Evolutionary conservation across 2,329 filamentous ascomycete genomes (phyloP).

Genomic region (Penicillium sp.): DNA sequence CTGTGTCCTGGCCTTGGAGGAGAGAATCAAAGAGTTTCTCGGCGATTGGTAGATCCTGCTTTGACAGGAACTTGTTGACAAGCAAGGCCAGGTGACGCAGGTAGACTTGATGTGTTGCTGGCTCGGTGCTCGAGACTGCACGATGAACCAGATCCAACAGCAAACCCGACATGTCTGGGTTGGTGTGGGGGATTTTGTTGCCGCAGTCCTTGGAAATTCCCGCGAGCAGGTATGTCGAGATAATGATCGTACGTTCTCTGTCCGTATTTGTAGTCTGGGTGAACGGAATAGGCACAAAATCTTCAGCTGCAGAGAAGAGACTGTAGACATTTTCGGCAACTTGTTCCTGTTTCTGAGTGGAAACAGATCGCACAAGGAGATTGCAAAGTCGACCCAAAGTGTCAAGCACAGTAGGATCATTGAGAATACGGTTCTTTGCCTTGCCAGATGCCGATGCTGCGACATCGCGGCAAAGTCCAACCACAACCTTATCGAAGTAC

Average conservation of each 20-base stretch:
- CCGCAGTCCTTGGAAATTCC: constrained; percentile 47
- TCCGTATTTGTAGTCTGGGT: constrained; percentile 32
- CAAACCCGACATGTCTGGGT: constrained; percentile 34
- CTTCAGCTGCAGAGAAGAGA: constrained; percentile 47
- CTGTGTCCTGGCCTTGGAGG: constrained; percentile 20
- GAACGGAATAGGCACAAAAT: constrained; percentile 40
- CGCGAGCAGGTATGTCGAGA: constrained; percentile 59
- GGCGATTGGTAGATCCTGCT: constrained; percentile 33
- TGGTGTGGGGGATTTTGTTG: constrained; percentile 32
- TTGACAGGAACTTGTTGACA: constrained; percentile 44
- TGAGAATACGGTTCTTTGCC: constrained; percentile 42
- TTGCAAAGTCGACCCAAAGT: constrained; percentile 62
- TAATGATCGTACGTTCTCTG: constrained; percentile 51
- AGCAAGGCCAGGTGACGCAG: constrained; percentile 45
- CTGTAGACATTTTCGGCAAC: constrained; percentile 57
- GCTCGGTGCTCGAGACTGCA: constrained; percentile 30
- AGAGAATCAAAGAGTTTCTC: constrained; percentile 36
- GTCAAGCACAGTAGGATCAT: constrained; percentile 56
- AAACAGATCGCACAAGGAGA: constrained; percentile 57
- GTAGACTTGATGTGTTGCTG: constrained; percentile 42
- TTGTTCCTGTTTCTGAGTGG: constrained; percentile 52
- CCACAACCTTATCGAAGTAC: constrained; percentile 54
- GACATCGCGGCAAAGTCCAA: constrained; percentile 44
- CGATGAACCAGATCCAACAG: constrained; percentile 40
- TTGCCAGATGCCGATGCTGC: constrained; percentile 38